Base-by-base conservation (phyloP, 1,284 basidiomycete species). In the Schizophyllum amplum region DNA sequence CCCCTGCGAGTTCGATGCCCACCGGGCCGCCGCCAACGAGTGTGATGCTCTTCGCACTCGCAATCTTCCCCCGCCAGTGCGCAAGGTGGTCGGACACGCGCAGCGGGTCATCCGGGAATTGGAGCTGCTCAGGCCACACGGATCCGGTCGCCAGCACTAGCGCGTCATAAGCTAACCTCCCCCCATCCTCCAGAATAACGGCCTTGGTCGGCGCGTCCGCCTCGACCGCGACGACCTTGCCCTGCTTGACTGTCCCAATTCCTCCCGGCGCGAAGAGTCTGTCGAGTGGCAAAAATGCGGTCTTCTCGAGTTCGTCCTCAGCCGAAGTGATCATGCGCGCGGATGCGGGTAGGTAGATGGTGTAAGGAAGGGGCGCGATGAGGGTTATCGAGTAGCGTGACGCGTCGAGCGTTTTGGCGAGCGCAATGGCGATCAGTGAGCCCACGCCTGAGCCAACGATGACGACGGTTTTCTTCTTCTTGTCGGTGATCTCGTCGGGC, bases 21-120 rank as follows among this genome's bases (percentile, higher is more conserved):
- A 84, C 79, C 4, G 83, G 73, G 50, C 86, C 86, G 26, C 82
- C 85, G 17, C 86, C 86, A 1, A 74, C 79, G 48, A 88, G 68
- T 7, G 83, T 76, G 53, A 87, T 72, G 59, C 80, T 73, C 46
- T 75, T 71, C 1, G 83, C 79, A 2, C 69, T 71, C 46, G 71
- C 67, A 60, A 82, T 74, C 55, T 74, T 73, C 47, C 61, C 61
- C 33, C 79, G 71, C 72, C 76, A 76, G 2, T 68, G 58, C 7
- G 62, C 62, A 54, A 84, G 62, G 57, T 76, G 72, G 11, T 69
- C 68, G 6, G 69, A 58, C 4, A 78, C 70, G 2, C 75, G 75
- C 11, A 61, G 63, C 24, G 69, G 68, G 5, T 69, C 66, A 7
- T 68, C 61, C 0, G 81, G 81, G 61, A 85, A 71, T 25, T 69